These are phyloP conservation scores for Debaryomycetaceae sp. DNA, from an alignment of 1,139 yeast species.

Conservation along the genomic window DNA sequence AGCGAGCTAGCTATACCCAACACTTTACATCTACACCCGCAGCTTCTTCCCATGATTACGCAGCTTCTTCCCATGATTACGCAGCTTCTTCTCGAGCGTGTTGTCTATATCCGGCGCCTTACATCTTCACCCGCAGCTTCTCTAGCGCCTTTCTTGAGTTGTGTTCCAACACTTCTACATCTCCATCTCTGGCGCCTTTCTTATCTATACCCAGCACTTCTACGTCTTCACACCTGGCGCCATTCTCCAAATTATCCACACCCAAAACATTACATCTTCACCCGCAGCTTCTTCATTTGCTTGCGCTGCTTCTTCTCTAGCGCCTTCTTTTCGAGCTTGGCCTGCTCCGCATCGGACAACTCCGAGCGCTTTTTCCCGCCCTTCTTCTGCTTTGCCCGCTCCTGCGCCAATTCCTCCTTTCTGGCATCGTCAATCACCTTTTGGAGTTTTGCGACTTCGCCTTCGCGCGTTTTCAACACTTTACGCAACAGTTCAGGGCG, in stretches of 20 bases:
- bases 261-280: constrained; percentile 22
- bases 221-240: too few relatives aligned
- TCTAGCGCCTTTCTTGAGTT: too few relatives aligned
- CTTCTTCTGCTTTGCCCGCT: constrained; percentile 61
- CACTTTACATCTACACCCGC: too few relatives aligned
- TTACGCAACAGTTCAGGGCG: constrained; percentile 67
- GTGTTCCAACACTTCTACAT: too few relatives aligned
- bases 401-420: constrained; percentile 59
- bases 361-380: constrained; percentile 43
- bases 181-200: too few relatives aligned
- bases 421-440: constrained; percentile 49
- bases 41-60: too few relatives aligned
- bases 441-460: constrained; percentile 48
- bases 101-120: too few relatives aligned
- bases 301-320: constrained; percentile 32
- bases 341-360: constrained; percentile 61
- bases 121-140: too few relatives aligned
- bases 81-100: too few relatives aligned
- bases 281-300: constrained; percentile 30
- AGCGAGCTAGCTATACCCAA: too few relatives aligned
- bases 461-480: constrained; percentile 64
- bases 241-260: too few relatives aligned
- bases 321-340: constrained; percentile 62
- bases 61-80: too few relatives aligned
- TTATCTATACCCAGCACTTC: not conserved